Percentiles rank a stretch among this genome's conserved stretches.
phyloP scores from a whole-genome alignment of 139 green algal genomes.

The Coelastrella sp. region DNA sequence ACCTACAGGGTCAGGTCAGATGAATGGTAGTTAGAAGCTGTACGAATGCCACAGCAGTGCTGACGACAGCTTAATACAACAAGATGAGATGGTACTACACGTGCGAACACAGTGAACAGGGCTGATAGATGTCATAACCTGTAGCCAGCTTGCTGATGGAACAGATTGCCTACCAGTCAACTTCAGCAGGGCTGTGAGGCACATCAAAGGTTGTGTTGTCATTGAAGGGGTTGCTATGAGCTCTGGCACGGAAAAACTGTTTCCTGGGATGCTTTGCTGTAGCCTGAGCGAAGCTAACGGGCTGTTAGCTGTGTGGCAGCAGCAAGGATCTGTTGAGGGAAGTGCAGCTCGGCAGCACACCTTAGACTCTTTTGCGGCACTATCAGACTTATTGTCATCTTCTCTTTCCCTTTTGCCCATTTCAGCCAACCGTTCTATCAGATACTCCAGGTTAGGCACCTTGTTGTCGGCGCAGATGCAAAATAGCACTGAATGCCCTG shows the following conservation, averaged over 20 bases:
- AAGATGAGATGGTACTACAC: too few species aligned
- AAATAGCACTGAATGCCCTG: too few species aligned
- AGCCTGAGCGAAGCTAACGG: slow-evolving; percentile 30
- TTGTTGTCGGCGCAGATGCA: too few species aligned
- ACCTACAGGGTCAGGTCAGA: slow-evolving; percentile 38
- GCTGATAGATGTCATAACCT: background rate
- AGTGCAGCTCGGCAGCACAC: background rate
- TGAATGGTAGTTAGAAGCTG: background rate
- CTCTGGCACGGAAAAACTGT: slow-evolving; percentile 88
- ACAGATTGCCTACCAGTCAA: slow-evolving; percentile 75
- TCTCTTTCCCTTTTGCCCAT: too few species aligned
- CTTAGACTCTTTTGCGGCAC: too few species aligned
- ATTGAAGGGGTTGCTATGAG: slow-evolving; percentile 97
- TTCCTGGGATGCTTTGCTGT: slow-evolving; percentile 74
- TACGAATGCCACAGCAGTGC: too few species aligned
- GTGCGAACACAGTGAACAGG: too few species aligned
- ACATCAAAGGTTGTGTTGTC: slow-evolving; percentile 84
- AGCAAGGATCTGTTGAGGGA: too few species aligned
- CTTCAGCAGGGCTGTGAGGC: slow-evolving; percentile 65
- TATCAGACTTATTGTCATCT: too few species aligned
- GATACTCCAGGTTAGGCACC: too few species aligned
- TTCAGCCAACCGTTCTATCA: too few species aligned
- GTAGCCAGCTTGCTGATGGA: background rate
- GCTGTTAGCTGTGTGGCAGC: background rate
- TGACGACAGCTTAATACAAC: too few species aligned